Conservation (phyloP, 2,329 filamentous ascomycete species). For the Teratosphaeria zuluensis region DNA sequence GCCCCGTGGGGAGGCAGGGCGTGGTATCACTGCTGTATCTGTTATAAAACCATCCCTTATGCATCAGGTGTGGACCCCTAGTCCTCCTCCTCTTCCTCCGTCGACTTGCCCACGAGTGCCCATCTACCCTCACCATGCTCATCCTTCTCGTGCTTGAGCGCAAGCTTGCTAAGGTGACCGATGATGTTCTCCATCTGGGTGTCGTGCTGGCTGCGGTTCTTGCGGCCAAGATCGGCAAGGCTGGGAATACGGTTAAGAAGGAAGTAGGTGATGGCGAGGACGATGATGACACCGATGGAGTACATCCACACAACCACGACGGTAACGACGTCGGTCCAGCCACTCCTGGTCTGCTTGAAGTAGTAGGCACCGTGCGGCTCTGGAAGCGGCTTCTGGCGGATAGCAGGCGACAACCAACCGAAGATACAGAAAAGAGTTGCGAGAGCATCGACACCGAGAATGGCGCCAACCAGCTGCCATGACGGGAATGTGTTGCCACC, state of each 20-base stretch:
- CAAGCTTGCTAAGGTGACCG: conserved; percentile 54
- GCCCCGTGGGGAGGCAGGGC: not conserved
- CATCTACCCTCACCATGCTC: conserved; percentile 36
- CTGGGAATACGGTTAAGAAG: conserved; percentile 49
- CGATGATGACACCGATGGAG: conserved; percentile 56
- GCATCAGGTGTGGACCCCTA: conserved; percentile 16
- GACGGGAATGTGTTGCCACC: conserved; percentile 63
- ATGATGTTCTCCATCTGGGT: conserved; percentile 59
- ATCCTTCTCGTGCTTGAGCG: conserved; percentile 49
- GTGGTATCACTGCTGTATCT: conserved; percentile 5
- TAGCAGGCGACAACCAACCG: conserved; percentile 57
- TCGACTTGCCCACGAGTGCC: conserved; percentile 34
- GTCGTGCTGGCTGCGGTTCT: conserved; percentile 52
- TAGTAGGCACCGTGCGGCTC: conserved; percentile 32
- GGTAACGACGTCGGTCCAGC: conserved; percentile 53
- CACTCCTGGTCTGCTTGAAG: conserved; percentile 26
- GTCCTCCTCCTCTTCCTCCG: conserved; percentile 40
- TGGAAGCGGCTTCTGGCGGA: conserved; percentile 29
- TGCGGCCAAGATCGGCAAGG: conserved; percentile 54
- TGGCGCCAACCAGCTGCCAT: conserved; percentile 63
- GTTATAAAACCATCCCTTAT: not conserved
- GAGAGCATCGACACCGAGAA: conserved; percentile 60
- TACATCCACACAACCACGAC: conserved; percentile 57
- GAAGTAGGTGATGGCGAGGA: conserved; percentile 57
- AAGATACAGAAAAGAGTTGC: conserved; percentile 67